Evolutionary conservation across 164 flowering plant genomes (phyloP).

Genomic region (Sextonia rubra): DNA sequence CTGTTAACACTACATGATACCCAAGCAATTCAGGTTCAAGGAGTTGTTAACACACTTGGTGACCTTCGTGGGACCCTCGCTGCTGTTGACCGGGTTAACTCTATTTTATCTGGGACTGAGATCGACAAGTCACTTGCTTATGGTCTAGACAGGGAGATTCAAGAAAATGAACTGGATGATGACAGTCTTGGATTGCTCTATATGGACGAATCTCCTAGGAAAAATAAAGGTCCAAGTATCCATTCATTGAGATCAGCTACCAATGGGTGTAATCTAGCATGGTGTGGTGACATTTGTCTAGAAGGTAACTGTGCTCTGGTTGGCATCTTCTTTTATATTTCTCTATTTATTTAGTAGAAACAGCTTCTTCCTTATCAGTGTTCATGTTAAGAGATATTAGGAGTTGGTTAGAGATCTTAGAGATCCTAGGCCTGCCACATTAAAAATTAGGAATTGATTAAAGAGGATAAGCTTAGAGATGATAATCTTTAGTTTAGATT

Average conservation of each 20-base stretch:
- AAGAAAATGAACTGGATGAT: slow-evolving; percentile 33
- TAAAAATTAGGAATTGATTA: too few relatives aligned
- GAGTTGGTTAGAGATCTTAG: too few relatives aligned
- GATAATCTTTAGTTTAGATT: too few relatives aligned
- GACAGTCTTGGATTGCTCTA: slow-evolving; percentile 44
- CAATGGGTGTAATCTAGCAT: slow-evolving; percentile 51
- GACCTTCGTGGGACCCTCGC: slow-evolving; percentile 92
- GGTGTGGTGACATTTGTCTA: slow-evolving; percentile 79
- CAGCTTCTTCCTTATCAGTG: background rate
- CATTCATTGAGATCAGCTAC: slow-evolving; percentile 55
- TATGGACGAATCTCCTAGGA: slow-evolving; percentile 29
- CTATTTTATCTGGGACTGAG: slow-evolving; percentile 68
- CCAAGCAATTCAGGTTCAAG: slow-evolving; percentile 73
- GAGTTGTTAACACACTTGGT: slow-evolving; percentile 87
- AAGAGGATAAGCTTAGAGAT: too few relatives aligned
- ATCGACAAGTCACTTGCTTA: slow-evolving; percentile 82
- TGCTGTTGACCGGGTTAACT: slow-evolving; percentile 86
- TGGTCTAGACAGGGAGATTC: slow-evolving; percentile 80
- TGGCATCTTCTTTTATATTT: background rate
- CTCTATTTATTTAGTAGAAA: background rate
- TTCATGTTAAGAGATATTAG: too few relatives aligned
- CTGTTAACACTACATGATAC: background rate
- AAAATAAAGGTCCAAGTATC: slow-evolving; percentile 21
- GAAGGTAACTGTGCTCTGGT: slow-evolving; percentile 53
- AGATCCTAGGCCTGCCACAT: too few relatives aligned